A percentile compares a stretch with the other conserved stretches of the same genome.
Conservation (phyloP, 768 basidiomycete genomes). For the Tricholoma terreum region DNA sequence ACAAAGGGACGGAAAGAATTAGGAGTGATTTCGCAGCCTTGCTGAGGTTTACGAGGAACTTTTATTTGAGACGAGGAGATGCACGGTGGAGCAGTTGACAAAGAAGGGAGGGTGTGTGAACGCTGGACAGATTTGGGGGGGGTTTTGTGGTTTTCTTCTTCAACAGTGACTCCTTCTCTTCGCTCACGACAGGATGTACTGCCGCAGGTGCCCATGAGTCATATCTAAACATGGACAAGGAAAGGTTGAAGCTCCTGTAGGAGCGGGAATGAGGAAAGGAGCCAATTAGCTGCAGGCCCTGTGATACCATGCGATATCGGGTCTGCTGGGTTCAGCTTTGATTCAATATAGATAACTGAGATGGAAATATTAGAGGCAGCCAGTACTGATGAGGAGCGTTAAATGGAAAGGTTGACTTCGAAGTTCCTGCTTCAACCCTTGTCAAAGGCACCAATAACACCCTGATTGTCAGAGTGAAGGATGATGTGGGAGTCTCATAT, state of each 20-base stretch:
- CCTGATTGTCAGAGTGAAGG: constrained; percentile 35
- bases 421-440: constrained; percentile 30
- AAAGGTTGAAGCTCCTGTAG: background rate
- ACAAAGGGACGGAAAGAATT: background rate
- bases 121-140: too few species aligned
- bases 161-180: background rate
- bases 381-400: constrained; percentile 9
- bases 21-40: background rate
- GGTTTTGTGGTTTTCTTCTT: too few species aligned
- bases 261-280: background rate
- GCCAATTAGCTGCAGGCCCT: background rate
- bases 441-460: constrained; percentile 30
- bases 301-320: background rate
- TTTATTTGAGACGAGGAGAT: too few species aligned
- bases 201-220: background rate
- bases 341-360: constrained; percentile 14
- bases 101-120: too few species aligned
- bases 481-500: constrained; percentile 15
- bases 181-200: background rate
- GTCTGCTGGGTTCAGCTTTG: constrained; percentile 21
- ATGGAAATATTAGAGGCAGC: constrained; percentile 8
- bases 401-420: constrained; percentile 26
- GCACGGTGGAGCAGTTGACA: too few species aligned
- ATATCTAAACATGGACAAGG: background rate
- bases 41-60: background rate